These are phyloP conservation scores for Phytophthora idaei DNA, from an alignment of 352 stramenopile genomes.

Conservation along the genomic window DNA sequence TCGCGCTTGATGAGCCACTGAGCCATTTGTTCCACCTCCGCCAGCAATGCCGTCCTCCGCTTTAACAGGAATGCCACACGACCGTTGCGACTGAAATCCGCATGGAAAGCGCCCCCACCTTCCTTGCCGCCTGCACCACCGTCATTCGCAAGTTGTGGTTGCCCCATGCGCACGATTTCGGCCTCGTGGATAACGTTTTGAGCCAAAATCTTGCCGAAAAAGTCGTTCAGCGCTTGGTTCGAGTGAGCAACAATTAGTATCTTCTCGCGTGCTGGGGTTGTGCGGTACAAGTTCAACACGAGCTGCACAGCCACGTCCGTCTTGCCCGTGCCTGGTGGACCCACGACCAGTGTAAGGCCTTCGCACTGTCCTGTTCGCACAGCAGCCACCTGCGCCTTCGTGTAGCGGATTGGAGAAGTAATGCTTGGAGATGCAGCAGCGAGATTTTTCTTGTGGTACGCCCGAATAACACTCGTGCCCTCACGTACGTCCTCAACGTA, in stretches of 20 bases:
- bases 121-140: conserved; percentile 22
- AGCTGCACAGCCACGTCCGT: conserved; percentile 96
- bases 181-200: conserved; percentile 73
- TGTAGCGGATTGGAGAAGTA: conserved; percentile 80
- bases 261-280: conserved; percentile 77
- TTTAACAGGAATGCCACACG: conserved; percentile 87
- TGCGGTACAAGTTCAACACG: conserved; percentile 93
- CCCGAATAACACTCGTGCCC: conserved; percentile 41
- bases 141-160: conserved; percentile 17
- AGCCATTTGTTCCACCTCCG: conserved; percentile 93
- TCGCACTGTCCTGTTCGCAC: conserved; percentile 93
- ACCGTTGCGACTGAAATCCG: conserved; percentile 94
- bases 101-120: conserved; percentile 85
- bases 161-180: conserved; percentile 93
- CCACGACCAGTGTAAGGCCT: conserved; percentile 95
- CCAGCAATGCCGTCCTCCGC: conserved; percentile 82
- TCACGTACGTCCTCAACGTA: conserved; percentile 48
- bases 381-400: conserved; percentile 90
- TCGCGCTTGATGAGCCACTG: conserved; percentile 78
- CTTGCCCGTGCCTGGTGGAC: conserved; percentile 94
- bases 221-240: conserved; percentile 95
- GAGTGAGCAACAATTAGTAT: conserved; percentile 96
- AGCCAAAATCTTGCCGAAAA: conserved; percentile 94
- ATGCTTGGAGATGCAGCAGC: neutral
- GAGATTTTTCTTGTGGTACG: conserved; percentile 29